These are phyloP conservation scores for Kregervanrija pseudodelftensis DNA, from an alignment of 805 yeast genomes.

Conservation along the genomic window DNA sequence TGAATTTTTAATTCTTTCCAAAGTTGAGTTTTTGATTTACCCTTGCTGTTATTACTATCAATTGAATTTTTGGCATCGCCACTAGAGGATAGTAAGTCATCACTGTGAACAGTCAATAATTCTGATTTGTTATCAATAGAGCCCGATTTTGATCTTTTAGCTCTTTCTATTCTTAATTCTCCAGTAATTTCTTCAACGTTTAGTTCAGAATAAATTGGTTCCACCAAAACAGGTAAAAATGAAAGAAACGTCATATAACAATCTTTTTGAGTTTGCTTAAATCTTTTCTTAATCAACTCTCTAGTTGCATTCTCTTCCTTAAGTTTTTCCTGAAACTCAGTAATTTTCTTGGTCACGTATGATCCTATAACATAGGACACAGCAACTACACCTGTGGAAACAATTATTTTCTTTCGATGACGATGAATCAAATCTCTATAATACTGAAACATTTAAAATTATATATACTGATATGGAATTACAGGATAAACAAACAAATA, in stretches of 20 bases:
- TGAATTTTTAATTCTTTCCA: constrained; percentile 80
- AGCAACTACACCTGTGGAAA: constrained; percentile 39
- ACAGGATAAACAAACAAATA: too few relatives aligned
- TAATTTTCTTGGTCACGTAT: constrained; percentile 37
- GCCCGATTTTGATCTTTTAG: constrained; percentile 18
- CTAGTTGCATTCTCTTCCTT: constrained; percentile 52
- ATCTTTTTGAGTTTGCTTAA: constrained; percentile 88
- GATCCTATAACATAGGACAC: constrained; percentile 36
- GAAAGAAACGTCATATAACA: constrained; percentile 79
- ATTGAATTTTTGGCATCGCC: constrained; percentile 9
- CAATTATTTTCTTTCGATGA: constrained; percentile 37
- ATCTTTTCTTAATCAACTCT: constrained; percentile 71
- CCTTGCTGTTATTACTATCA: constrained; percentile 2
- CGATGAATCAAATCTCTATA: constrained; percentile 33
- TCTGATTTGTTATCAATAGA: constrained; percentile 16
- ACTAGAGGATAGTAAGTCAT: neutral
- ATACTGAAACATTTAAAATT: constrained; percentile 24
- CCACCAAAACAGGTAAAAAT: constrained; percentile 66
- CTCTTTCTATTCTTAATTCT: constrained; percentile 53
- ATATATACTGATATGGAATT: too few relatives aligned
- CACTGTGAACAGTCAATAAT: constrained; percentile 3
- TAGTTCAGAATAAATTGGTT: constrained; percentile 52
- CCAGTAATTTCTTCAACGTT: constrained; percentile 70
- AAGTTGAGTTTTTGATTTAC: constrained; percentile 52
- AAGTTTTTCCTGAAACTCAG: constrained; percentile 43